phyloP scores from a whole-genome alignment of 1,284 basidiomycete genomes.

The Ceratobasidium sp. region DNA sequence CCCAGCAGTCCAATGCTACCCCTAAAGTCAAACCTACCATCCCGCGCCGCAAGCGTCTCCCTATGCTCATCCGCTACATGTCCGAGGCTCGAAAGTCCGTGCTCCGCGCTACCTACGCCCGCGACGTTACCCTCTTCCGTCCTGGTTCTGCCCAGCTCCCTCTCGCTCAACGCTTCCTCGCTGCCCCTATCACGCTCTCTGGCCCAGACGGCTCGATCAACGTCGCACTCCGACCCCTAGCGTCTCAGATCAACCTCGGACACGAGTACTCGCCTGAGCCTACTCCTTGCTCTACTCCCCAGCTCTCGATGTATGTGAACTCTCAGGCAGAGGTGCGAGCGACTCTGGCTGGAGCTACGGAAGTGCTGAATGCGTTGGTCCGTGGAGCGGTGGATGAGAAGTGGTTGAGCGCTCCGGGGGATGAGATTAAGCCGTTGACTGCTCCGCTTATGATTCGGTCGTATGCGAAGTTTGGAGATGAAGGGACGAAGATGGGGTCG shows the following conservation, averaged over 20 bases:
- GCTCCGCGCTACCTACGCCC: neutral
- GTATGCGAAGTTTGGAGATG: neutral
- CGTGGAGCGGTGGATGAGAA: neutral
- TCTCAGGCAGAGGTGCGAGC: neutral
- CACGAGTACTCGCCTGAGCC: neutral
- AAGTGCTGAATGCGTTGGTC: neutral
- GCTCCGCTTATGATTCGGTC: neutral
- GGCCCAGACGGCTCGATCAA: neutral
- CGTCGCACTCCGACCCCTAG: neutral
- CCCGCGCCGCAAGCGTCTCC: neutral
- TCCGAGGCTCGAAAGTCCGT: neutral
- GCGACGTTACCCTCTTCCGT: neutral
- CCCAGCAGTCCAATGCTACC: too few relatives aligned
- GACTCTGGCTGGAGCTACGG: neutral
- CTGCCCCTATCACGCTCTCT: neutral
- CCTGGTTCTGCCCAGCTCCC: neutral
- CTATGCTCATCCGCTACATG: neutral
- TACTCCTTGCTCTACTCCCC: neutral
- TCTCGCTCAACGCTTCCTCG: neutral
- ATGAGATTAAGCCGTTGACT: neutral
- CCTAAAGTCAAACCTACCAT: too few relatives aligned
- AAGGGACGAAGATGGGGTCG: too few relatives aligned
- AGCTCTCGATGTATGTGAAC: neutral
- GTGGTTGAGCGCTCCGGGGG: neutral
- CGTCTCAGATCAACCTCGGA: neutral